phyloP scores from a whole-genome alignment of 2,329 filamentous ascomycete species.

The Colletotrichum tropicale region DNA sequence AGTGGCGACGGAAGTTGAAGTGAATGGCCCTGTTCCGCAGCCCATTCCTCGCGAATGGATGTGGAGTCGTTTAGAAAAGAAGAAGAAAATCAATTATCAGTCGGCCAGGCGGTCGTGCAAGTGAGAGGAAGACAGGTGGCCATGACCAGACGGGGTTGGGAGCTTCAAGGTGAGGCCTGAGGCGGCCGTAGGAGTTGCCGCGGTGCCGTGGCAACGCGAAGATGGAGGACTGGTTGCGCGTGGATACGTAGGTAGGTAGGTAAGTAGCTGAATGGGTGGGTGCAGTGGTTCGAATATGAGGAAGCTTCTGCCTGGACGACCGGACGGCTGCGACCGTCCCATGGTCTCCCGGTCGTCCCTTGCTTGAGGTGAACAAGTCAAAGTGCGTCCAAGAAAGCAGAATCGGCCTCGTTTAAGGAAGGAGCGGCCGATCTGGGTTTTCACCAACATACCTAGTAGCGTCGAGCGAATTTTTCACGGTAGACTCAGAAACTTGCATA shows the following conservation, averaged over 20 bases:
- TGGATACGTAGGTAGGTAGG: background rate
- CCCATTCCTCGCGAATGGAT: background rate
- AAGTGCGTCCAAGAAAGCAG: background rate
- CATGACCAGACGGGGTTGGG: background rate
- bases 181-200: background rate
- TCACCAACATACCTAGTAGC: background rate
- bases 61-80: background rate
- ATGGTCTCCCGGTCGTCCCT: background rate
- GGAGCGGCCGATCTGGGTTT: background rate
- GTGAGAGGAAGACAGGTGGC: background rate
- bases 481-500: background rate
- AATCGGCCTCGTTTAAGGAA: background rate
- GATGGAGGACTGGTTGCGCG: background rate
- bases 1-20: background rate
- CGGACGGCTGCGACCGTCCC: rapidly evolving
- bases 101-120: background rate
- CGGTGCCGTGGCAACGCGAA: background rate
- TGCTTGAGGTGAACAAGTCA: background rate
- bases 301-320: background rate
- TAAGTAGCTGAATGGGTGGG: too few relatives aligned
- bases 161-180: background rate
- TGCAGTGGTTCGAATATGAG: background rate
- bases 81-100: background rate
- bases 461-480: background rate
- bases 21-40: background rate